Evolutionary conservation across 805 yeast species (phyloP).

Genomic region (Wickerhamomyces bisporus): DNA sequence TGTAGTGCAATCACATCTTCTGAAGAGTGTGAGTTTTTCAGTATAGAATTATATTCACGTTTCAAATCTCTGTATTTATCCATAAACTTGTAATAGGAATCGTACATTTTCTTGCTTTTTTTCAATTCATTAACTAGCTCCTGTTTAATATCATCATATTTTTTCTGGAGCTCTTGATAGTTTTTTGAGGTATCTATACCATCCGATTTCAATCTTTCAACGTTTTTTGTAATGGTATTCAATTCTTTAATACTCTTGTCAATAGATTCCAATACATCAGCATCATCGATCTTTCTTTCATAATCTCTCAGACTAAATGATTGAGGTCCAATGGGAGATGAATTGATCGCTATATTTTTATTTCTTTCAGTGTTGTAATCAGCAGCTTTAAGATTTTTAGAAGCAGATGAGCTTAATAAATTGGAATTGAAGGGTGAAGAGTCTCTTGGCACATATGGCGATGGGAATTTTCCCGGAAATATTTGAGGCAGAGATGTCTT

Average conservation of each 20-base stretch:
- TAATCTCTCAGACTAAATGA: background rate
- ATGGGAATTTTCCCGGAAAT: slow-evolving; percentile 25
- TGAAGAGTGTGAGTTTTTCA: background rate
- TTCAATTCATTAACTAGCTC: slow-evolving; percentile 30
- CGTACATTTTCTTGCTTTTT: slow-evolving; percentile 29
- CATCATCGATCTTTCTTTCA: background rate
- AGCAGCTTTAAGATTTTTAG: slow-evolving; percentile 16
- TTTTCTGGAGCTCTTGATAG: slow-evolving; percentile 11
- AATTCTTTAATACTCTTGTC: background rate
- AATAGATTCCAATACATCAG: background rate
- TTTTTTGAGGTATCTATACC: slow-evolving; percentile 5
- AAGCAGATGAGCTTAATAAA: slow-evolving; percentile 14
- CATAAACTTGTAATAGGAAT: slow-evolving; percentile 28
- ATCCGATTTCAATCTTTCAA: slow-evolving; percentile 13
- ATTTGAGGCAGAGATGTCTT: slow-evolving; percentile 13
- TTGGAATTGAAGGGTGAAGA: slow-evolving; percentile 2
- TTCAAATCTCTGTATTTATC: slow-evolving; percentile 27
- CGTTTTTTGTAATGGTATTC: slow-evolving; percentile 10
- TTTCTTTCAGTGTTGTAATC: slow-evolving; percentile 15
- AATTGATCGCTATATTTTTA: slow-evolving; percentile 2
- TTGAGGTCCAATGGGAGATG: slow-evolving; percentile 1
- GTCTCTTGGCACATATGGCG: slow-evolving; percentile 8
- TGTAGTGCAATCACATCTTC: slow-evolving; percentile 7
- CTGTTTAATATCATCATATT: slow-evolving; percentile 23
- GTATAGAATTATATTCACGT: background rate